Evolutionary conservation across 805 yeast species (phyloP), one percentile per base, ranked within the genome.

Genomic region (Saturnispora besseyi): DNA sequence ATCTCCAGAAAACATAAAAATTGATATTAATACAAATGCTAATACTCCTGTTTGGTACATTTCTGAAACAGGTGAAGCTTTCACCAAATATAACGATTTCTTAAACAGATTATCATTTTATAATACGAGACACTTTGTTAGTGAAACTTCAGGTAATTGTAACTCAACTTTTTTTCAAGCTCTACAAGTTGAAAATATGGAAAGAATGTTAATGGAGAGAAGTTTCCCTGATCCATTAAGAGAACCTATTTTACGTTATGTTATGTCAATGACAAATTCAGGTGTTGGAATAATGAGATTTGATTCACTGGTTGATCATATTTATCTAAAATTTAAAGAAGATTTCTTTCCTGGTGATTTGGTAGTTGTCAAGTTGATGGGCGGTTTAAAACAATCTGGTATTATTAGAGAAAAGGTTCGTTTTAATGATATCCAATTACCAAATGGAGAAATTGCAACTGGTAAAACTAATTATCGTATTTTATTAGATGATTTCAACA

Each of bases 81-180:
- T 89, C 64, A 57, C 70, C 12, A 71, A 72, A 5, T 91, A 93
- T 64, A 87, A 84, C 48, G 88, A 82, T 9, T 91, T 87, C 59
- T 69, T 93, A 45, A 68, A 68, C 22, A 69, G 91, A 49, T 67
- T 85, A 72, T 88, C 85, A 63, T 85, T 83, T 65, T 86, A 85
- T 64, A 75, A 75, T 52, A 73, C 77, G 46, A 81, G 80, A 57
- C 86, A 87, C 63, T 93, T 93, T 67, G 93, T 89, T 11, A 93
- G 98, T 69, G 99, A 93, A 67, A 84, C 91, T 45, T 87, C 97
- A 0, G 99, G 99, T 12, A 87, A 88, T 59, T 84, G 96, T 15
- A 84, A 95, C 59, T 74, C 91, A 51, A 87, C 96, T 0, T 93
- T 78, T 63, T 90, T 90, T 63, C 95, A 93, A 60, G 99, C 98